phyloP scores from a whole-genome alignment of 306 rosid species.

The Prunus armeniaca region DNA sequence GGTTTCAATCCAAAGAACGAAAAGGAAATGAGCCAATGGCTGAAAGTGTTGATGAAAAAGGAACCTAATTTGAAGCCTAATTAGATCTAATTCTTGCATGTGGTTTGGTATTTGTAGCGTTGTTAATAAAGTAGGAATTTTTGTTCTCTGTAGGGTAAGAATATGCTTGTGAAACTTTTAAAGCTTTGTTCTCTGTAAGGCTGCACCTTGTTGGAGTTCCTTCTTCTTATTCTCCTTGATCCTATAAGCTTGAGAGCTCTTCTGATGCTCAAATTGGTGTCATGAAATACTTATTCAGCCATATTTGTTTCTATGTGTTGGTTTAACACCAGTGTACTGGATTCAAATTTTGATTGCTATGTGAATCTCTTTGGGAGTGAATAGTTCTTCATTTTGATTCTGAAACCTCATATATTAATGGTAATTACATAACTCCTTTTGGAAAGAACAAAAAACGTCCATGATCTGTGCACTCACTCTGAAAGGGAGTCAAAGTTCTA shows the following conservation, averaged over 20 bases:
- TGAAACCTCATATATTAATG: neutral
- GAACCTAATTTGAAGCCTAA: constrained; percentile 13
- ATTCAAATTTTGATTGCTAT: neutral
- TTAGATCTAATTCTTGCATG: neutral
- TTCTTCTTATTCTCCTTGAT: neutral
- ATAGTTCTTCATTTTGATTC: neutral
- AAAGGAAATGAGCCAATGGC: neutral
- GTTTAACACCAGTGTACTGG: neutral
- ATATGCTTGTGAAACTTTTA: neutral
- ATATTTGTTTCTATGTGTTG: neutral
- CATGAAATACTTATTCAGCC: neutral
- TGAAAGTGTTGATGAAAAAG: neutral
- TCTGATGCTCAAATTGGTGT: neutral
- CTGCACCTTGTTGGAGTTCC: neutral
- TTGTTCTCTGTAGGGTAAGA: neutral
- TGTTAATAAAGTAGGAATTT: neutral
- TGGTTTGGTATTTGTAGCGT: neutral
- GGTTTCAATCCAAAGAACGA: neutral
- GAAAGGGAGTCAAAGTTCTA: neutral
- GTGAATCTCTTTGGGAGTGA: neutral
- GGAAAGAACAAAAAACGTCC: neutral
- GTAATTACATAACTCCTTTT: neutral
- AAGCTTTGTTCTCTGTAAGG: neutral
- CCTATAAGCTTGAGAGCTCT: neutral
- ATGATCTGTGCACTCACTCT: neutral